Evolutionary conservation across 306 rosid genomes (phyloP), one percentile per base, ranked within the genome.

Genomic region (Cucurbita moschata): DNA sequence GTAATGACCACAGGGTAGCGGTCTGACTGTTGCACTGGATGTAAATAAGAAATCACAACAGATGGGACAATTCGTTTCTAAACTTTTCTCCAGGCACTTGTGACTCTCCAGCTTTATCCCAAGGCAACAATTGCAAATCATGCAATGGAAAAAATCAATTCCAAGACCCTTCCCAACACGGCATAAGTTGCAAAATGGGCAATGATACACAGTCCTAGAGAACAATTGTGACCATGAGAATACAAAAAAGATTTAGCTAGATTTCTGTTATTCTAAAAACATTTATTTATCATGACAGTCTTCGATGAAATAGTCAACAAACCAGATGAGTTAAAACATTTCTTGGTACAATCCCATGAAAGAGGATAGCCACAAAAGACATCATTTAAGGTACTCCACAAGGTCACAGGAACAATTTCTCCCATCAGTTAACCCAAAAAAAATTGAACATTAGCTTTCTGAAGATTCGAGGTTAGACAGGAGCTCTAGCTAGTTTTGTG

Each of bases 181-280:
- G 88, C 99, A 95, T 75, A 95, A 82, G 79, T 95, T 95, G 90
- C 99, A 95, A 87, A 81, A 95, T 19, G 99, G 99, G 91, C 99
- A 95, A 76, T 95, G 99, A 79, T 95, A 95, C 47, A 95, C 96
- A 80, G 81, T 79, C 89, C 98, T 92, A 95, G 26, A 72, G 76
- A 71, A 74, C 72, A 39, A 81, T 18, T 35, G 30, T 7, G 18
- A 58, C 76, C 19, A 43, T 59, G 10, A 71, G 79, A 52, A 70
- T 49, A 50, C 35, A 39, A 9, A 26, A 1, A 19, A 7, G 59
- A 13, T 14, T 26, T 47, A 30, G 47, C 30, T 15, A 51, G 30
- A 70, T 14, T 30, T 40, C 14, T 16, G 30, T 35, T 70, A 59
- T 70, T 35, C 12, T 70, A 15, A 26, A 21, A 44, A 50, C 30